These are phyloP conservation scores for Stagonosporopsis cucurbitacearum DNA, from an alignment of 2,329 filamentous ascomycete species.

Conservation along the genomic window DNA sequence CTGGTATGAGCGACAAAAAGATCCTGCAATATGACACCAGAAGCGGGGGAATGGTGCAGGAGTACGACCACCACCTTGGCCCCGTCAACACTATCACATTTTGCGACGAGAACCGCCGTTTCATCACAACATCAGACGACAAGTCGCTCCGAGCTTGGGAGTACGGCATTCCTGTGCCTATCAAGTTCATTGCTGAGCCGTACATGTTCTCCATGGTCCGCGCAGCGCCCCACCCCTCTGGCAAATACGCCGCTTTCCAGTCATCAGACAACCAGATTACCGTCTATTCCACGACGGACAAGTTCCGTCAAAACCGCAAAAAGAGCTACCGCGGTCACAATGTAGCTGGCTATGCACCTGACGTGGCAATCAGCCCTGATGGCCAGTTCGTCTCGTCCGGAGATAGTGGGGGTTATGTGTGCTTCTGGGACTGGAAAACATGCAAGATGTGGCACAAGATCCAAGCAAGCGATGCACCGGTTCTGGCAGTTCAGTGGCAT, in stretches of 20 bases:
- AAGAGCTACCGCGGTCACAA: constrained; percentile 97
- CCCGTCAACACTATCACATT: constrained; percentile 98
- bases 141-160: constrained; percentile 97
- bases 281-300: constrained; percentile 92
- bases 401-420: constrained; percentile 86
- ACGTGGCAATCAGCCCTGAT: constrained; percentile 86
- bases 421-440: constrained; percentile 99
- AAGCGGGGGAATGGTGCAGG: constrained; percentile 82
- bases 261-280: constrained; percentile 95
- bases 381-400: constrained; percentile 89
- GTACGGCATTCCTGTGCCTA: constrained; percentile 96
- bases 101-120: constrained; percentile 90
- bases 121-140: constrained; percentile 98
- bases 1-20: constrained; percentile 98
- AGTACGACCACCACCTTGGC: constrained; percentile 98
- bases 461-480: constrained; percentile 78
- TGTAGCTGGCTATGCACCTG: constrained; percentile 91
- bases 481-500: constrained; percentile 93
- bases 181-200: constrained; percentile 97
- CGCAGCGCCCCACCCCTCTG: constrained; percentile 80
- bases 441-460: constrained; percentile 99
- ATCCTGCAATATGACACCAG: constrained; percentile 96
- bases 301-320: constrained; percentile 96
- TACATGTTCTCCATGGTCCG: constrained; percentile 98
- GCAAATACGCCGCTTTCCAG: constrained; percentile 95